Evolutionary conservation across 495 filamentous ascomycete genomes (phyloP), one percentile per base, ranked within the genome.

Genomic region (Margaritispora aquatica): DNA sequence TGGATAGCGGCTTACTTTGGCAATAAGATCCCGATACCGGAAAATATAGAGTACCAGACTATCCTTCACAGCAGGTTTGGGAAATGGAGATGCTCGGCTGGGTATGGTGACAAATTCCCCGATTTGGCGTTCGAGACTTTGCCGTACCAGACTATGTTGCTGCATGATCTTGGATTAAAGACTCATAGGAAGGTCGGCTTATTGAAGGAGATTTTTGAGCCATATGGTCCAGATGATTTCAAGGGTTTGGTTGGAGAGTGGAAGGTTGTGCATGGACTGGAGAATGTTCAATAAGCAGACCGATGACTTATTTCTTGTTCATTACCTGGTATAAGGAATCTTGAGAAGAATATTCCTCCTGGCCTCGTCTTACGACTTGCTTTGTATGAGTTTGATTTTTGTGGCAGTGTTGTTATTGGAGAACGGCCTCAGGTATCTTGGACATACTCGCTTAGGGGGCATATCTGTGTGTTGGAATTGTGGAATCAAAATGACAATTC

Each of bases 111-210:
- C 20, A 77, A 80, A 55, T 84, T 81, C 57, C 84, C 86, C 0
- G 87, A 90, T 63, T 82, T 89, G 60, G 84, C 87, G 55, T 91
- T 89, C 65, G 89, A 94, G 11, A 81, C 77, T 1, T 63, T 92
- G 47, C 85, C 89, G n/a, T 96, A 92, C 64, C 67, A 91, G 1
- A 89, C 92, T 69, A 44, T 41, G 10, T 26, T 55, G 34, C 54
- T 55, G 5, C 19, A 21, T 5, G 54, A 55, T 46, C 31, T 55
- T 11, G 54, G 54, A 17, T 7, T 55, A 2, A 36, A 55, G 34
- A 55, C 20, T 4, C 34, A 26, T 19, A 7, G 54, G 34, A 55
- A 55, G 34, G 34, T 1, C 1, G 21, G 52, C 21, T 54, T n/a
- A 21, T 29, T 26, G 50, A 71, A 73, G 0, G 79, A 80, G 60